phyloP scores from a whole-genome alignment of 2,329 filamentous ascomycete genomes.

The Emergomyces orientalis region DNA sequence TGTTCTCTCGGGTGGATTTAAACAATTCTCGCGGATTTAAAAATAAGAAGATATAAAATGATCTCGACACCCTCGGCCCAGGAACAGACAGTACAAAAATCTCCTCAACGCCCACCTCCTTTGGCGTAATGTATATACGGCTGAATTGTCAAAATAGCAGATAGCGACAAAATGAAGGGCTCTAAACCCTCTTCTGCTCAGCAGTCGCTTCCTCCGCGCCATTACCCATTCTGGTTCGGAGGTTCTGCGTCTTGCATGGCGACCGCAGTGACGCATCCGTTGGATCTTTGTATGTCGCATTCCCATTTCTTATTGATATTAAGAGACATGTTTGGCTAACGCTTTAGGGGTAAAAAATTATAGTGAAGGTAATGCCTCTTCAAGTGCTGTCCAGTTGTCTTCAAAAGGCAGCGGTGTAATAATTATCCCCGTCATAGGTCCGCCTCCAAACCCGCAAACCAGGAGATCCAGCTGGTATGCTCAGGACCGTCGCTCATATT shows the following conservation, averaged over 20 bases:
- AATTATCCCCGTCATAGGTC: slow-evolving; percentile 47
- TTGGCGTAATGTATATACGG: background rate
- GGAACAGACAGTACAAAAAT: background rate
- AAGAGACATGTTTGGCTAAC: slow-evolving; percentile 17
- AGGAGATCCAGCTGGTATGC: slow-evolving; percentile 69
- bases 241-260: slow-evolving; percentile 89
- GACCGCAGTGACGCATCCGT: slow-evolving; percentile 81
- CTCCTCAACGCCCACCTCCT: background rate
- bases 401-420: background rate
- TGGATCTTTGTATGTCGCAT: slow-evolving; percentile 67
- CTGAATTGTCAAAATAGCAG: slow-evolving; percentile 24
- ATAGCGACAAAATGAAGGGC: slow-evolving; percentile 17
- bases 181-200: slow-evolving; percentile 1
- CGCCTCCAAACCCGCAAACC: slow-evolving; percentile 75
- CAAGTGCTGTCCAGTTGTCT: no score
- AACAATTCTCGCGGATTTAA: background rate
- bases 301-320: background rate
- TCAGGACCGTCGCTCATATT: slow-evolving; percentile 76
- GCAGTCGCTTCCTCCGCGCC: slow-evolving; percentile 23
- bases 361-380: slow-evolving; percentile 45
- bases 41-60: background rate
- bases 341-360: slow-evolving; percentile 6
- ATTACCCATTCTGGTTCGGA: slow-evolving; percentile 91
- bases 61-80: background rate
- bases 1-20: background rate